Evolutionary conservation across 1,284 basidiomycete genomes (phyloP).

Genomic region (Leccinum solheimii): DNA sequence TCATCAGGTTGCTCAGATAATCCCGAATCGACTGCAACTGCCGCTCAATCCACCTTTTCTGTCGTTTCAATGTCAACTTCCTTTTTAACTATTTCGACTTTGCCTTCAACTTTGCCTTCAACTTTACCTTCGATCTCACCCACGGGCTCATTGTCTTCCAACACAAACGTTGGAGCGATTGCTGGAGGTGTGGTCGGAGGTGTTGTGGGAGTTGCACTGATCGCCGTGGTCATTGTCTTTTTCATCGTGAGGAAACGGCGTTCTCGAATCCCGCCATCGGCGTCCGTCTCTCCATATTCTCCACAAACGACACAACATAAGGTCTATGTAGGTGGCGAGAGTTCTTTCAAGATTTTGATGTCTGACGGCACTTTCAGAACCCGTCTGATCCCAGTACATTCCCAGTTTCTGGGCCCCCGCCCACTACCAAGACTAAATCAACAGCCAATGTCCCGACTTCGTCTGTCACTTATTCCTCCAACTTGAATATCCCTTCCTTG

Average conservation of each 20-base stretch:
- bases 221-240: conserved; percentile 29
- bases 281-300: not conserved
- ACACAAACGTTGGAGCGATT: conserved; percentile 25
- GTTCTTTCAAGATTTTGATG: not conserved
- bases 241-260: conserved; percentile 33
- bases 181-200: conserved; percentile 44
- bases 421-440: conserved; percentile 10
- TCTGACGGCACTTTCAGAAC: conserved; percentile 23
- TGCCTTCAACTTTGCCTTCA: not conserved
- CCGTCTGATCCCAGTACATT: conserved; percentile 38
- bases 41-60: conserved; percentile 22
- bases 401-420: conserved; percentile 25
- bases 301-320: conserved; percentile 27
- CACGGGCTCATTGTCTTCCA: not conserved
- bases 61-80: not conserved
- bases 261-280: conserved; percentile 17
- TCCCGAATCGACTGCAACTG: conserved; percentile 30
- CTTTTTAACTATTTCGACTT: not conserved
- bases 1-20: conserved; percentile 19
- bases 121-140: not conserved
- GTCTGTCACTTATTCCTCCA: conserved; percentile 12
- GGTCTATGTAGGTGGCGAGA: conserved; percentile 31
- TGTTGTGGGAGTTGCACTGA: conserved; percentile 31
- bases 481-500: not conserved
- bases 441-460: conserved; percentile 1